Evolutionary conservation across 2,329 filamentous ascomycete species (phyloP).

Genomic region (Aureobasidium leucospermi): DNA sequence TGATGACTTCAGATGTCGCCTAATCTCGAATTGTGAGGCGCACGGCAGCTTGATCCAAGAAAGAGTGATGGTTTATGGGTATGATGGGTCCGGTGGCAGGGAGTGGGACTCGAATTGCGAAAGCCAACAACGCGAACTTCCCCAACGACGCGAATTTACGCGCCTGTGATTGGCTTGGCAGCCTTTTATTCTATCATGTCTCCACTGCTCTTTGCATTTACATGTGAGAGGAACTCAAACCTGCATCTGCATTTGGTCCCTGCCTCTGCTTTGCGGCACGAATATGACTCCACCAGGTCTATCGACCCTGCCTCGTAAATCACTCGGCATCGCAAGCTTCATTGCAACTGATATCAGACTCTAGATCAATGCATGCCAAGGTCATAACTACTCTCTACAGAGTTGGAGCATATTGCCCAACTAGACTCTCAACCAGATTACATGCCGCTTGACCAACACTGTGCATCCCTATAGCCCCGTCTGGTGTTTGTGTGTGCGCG

Average conservation of each 20-base stretch:
- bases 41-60: constrained; percentile 3
- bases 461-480: background rate
- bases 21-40: background rate
- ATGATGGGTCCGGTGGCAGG: constrained; percentile 9
- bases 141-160: background rate
- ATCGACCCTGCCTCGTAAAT: too few relatives aligned
- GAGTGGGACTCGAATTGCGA: background rate
- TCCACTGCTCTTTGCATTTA: too few relatives aligned
- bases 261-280: too few relatives aligned
- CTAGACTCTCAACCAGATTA: background rate
- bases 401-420: background rate
- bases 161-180: background rate
- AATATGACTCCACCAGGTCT: too few relatives aligned
- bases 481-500: background rate
- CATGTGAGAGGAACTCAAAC: too few relatives aligned
- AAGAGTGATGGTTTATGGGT: background rate
- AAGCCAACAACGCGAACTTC: background rate
- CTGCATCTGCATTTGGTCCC: too few relatives aligned
- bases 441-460: background rate
- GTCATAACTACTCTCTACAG: background rate
- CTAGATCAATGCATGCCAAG: too few relatives aligned
- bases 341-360: too few relatives aligned
- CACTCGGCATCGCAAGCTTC: too few relatives aligned
- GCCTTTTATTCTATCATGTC: too few relatives aligned
- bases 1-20: constrained; percentile 35